These are phyloP conservation scores for Elongisporangium senticosum DNA, from an alignment of 352 stramenopile species.

Conservation along the genomic window DNA sequence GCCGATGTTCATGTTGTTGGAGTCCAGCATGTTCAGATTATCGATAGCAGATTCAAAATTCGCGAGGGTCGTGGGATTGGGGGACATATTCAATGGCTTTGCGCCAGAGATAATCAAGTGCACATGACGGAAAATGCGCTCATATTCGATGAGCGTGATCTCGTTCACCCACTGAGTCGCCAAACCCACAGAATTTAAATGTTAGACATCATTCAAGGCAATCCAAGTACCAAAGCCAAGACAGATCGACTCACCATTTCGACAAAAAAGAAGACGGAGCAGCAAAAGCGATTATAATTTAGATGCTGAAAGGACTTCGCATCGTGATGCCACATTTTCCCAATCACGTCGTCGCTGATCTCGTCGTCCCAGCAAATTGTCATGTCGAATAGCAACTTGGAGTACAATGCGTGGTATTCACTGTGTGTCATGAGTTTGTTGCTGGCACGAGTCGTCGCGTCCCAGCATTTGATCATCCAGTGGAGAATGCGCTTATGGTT, in stretches of 20 bases:
- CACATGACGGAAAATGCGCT: slow-evolving; percentile 29
- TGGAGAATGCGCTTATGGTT: slow-evolving; percentile 25
- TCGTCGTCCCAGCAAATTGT: slow-evolving; percentile 61
- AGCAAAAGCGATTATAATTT: slow-evolving; percentile 50
- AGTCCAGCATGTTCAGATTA: slow-evolving; percentile 23
- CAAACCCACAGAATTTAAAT: background rate
- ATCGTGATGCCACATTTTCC: slow-evolving; percentile 47
- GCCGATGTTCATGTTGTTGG: slow-evolving; percentile 27
- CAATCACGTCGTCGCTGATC: slow-evolving; percentile 30
- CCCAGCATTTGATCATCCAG: slow-evolving; percentile 45
- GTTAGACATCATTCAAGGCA: background rate
- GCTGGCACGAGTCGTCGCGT: slow-evolving; percentile 12
- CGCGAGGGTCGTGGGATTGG: slow-evolving; percentile 30
- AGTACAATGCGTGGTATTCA: slow-evolving; percentile 47
- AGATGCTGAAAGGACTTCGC: slow-evolving; percentile 23
- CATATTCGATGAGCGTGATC: slow-evolving; percentile 27
- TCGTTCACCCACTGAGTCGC: slow-evolving; percentile 29
- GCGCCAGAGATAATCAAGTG: slow-evolving; percentile 15
- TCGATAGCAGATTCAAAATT: slow-evolving; percentile 25
- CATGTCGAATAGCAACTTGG: slow-evolving; percentile 50
- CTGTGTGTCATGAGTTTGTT: slow-evolving; percentile 15
- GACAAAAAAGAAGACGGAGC: slow-evolving; percentile 50
- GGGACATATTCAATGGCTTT: slow-evolving; percentile 9
- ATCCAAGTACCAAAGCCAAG: background rate
- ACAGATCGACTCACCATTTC: slow-evolving; percentile 33